Conservation (phyloP, 495 filamentous ascomycete species). For the Collariella sp. region DNA sequence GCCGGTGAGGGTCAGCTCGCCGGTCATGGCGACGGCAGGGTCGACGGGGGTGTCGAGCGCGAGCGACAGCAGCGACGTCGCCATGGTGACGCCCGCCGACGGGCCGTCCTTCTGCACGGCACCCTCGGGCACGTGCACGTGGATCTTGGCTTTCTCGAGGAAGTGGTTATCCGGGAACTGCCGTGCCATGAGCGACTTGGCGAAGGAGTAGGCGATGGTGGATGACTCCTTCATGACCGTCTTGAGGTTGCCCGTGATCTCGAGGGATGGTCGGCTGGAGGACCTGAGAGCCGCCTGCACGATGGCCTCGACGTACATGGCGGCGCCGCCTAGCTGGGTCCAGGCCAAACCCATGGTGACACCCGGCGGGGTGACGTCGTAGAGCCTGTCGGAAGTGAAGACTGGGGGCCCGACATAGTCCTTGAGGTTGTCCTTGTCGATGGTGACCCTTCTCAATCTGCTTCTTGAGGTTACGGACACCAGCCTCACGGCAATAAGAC, state of each 20-base stretch:
- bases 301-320: slow-evolving; percentile 95
- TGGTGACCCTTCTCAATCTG: slow-evolving; percentile 96
- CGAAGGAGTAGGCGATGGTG: slow-evolving; percentile 88
- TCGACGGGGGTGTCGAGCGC: slow-evolving; percentile 70
- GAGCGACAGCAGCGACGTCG: slow-evolving; percentile 78
- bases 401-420: slow-evolving; percentile 96
- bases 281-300: slow-evolving; percentile 69
- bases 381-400: slow-evolving; percentile 91
- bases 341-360: slow-evolving; percentile 98
- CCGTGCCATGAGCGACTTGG: slow-evolving; percentile 78
- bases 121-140: slow-evolving; percentile 95
- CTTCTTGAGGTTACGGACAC: slow-evolving; percentile 97
- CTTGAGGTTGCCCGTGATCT: slow-evolving; percentile 90
- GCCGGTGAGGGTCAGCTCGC: slow-evolving; percentile 93
- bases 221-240: slow-evolving; percentile 98
- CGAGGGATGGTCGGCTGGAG: slow-evolving; percentile 65
- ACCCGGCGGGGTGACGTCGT: slow-evolving; percentile 90
- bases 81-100: slow-evolving; percentile 95
- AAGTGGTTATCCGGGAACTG: slow-evolving; percentile 84
- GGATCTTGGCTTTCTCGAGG: slow-evolving; percentile 92
- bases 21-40: slow-evolving; percentile 94
- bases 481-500: slow-evolving; percentile 93
- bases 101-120: slow-evolving; percentile 96
- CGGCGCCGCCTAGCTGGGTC: slow-evolving; percentile 96
- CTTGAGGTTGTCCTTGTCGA: slow-evolving; percentile 83